Evolutionary conservation across 2,329 filamentous ascomycete genomes (phyloP).

Genomic region (Pseudofabraea citricarpa): DNA sequence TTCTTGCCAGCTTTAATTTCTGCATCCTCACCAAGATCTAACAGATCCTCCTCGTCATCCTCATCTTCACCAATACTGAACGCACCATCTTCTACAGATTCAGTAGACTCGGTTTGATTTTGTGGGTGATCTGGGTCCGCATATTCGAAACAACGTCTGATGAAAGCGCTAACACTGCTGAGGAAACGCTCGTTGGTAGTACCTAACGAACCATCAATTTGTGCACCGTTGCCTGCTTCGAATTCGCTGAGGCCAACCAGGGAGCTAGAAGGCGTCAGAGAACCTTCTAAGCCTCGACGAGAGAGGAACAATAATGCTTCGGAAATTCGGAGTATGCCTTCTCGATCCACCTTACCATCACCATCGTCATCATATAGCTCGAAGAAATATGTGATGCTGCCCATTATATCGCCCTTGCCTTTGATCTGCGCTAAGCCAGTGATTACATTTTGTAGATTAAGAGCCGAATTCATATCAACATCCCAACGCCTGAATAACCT

Average conservation of each 20-base stretch:
- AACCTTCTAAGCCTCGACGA: conserved; percentile 76
- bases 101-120: conserved; percentile 41
- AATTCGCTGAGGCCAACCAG: conserved; percentile 45
- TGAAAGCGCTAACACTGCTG: conserved; percentile 91
- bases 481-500: conserved; percentile 89
- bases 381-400: conserved; percentile 96
- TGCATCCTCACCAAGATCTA: conserved; percentile 46
- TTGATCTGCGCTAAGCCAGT: conserved; percentile 87
- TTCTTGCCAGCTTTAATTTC: conserved; percentile 35
- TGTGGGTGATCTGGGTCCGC: conserved; percentile 83
- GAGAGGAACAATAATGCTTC: conserved; percentile 92
- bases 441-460: conserved; percentile 89
- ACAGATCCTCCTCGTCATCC: conserved; percentile 55
- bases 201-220: conserved; percentile 35
- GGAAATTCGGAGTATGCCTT: conserved; percentile 91
- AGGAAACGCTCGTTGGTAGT: conserved; percentile 83
- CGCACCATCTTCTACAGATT: conserved; percentile 34
- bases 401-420: conserved; percentile 93
- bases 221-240: conserved; percentile 29
- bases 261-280: conserved; percentile 61
- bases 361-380: conserved; percentile 92
- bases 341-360: conserved; percentile 87
- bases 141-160: conserved; percentile 94
- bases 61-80: conserved; percentile 76
- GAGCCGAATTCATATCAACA: conserved; percentile 65